These are phyloP conservation scores for Aspergillus baeticus DNA, from an alignment of 495 filamentous ascomycete genomes.

Conservation along the genomic window DNA sequence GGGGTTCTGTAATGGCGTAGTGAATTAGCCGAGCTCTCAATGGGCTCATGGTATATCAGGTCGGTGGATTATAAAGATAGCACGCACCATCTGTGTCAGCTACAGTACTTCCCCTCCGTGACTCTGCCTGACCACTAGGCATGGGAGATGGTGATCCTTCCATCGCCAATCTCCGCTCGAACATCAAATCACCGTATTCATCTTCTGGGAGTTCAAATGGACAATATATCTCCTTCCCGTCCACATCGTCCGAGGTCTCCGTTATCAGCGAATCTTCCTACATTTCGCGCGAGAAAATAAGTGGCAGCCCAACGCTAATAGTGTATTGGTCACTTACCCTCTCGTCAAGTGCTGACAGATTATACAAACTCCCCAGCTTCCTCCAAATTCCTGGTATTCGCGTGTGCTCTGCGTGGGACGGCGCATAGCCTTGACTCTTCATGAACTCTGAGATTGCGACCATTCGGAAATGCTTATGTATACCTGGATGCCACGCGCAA, in stretches of 20 bases:
- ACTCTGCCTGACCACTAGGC: slow-evolving; percentile 45
- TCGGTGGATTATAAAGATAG: too few species aligned
- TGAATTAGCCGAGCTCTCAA: slow-evolving; percentile 8
- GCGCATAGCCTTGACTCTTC: slow-evolving; percentile 81
- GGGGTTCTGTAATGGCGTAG: slow-evolving; percentile 35
- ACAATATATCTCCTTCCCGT: slow-evolving; percentile 54
- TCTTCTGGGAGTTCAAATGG: slow-evolving; percentile 76
- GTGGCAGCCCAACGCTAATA: not conserved
- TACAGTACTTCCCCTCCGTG: slow-evolving; percentile 44
- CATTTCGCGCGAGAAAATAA: not conserved
- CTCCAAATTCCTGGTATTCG: slow-evolving; percentile 87
- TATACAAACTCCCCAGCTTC: slow-evolving; percentile 80
- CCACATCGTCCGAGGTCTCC: slow-evolving; percentile 62
- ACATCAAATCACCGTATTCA: slow-evolving; percentile 75
- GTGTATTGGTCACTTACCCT: slow-evolving; percentile 49
- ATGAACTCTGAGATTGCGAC: slow-evolving; percentile 84
- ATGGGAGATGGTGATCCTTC: slow-evolving; percentile 58
- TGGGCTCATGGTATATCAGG: too few species aligned
- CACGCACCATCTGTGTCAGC: slow-evolving; percentile 56
- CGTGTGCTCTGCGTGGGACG: slow-evolving; percentile 67
- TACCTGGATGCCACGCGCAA: slow-evolving; percentile 52
- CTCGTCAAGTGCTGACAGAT: slow-evolving; percentile 85
- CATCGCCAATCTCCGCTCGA: slow-evolving; percentile 60
- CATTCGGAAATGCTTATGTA: slow-evolving; percentile 98
- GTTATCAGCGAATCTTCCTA: slow-evolving; percentile 52